Base-by-base conservation (phyloP, 176 grass and related monocot genomes). In the Puccinellia tenuiflora region DNA sequence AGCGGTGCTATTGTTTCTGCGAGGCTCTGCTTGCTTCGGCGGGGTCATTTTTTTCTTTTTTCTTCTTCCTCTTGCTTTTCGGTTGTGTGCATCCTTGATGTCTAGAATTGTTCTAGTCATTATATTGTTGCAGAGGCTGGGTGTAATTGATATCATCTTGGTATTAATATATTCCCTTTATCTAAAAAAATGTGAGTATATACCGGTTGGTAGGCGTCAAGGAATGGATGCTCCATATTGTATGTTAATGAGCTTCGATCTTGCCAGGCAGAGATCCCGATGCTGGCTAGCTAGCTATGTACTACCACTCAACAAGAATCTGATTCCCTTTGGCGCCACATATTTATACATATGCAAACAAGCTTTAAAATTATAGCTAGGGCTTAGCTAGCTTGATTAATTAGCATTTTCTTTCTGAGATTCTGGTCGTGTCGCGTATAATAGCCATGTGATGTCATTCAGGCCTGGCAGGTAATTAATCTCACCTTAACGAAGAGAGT, bases 211-310 rank as follows among this genome's bases (percentile, higher is more conserved):
- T 83, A 86, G 68, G 42, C 21, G 39, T 38, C 75, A 87, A 84
- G 68, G 80, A 6, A 76, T 21, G 80, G 66, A 87, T 87, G 88
- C 33, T 90, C 24, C 31, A 69, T 79, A 87, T 79, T 21, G 39
- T 90, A 90, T 87, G 75, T 87, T 90, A 90, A 75, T 83, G 37
- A 83, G 37, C 21, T 48, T 79, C 71, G 53, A 68, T 25, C 47
- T 72, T 16, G 40, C 22, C 29, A 80, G 13, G 73, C 88, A 90
- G 74, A 90, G 88, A 90, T 84, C 84, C 80, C 88, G 42, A 80
- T 75, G 80, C n/a, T 24, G 25, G 6, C 14, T 73, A 51, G 71
- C 40, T 28, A 46, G 12, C 22, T 73, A 60, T 28, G 9, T 60
- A 71, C 26, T 39, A 30, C 38, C 22, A 28, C 69, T 48, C 69